Conservation (phyloP, 2,329 filamentous ascomycete genomes). For the Fusarium buharicum region DNA sequence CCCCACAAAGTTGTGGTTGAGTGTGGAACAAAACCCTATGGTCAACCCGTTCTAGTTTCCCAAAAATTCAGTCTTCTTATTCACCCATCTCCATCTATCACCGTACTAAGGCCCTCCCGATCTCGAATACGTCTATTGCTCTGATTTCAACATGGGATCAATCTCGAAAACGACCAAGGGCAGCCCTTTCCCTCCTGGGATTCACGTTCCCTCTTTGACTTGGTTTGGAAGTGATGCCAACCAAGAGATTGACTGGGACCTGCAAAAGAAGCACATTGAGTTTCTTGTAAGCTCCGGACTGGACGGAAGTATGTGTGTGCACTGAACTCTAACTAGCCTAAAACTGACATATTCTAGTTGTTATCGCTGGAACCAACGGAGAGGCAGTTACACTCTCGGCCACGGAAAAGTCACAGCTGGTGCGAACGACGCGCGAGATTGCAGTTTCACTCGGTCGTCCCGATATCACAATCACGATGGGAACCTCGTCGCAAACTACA, state of each 20-base stretch:
- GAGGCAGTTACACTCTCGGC: constrained; percentile 76
- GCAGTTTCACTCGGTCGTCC: constrained; percentile 66
- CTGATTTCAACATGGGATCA: constrained; percentile 42
- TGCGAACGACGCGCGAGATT: constrained; percentile 68
- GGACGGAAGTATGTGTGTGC: constrained; percentile 56
- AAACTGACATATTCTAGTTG: constrained; percentile 54
- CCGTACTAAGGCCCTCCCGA: not conserved
- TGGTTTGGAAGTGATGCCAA: constrained; percentile 60
- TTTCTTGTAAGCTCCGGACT: constrained; percentile 65
- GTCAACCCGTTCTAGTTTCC: constrained; percentile 24
- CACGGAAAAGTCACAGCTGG: constrained; percentile 71
- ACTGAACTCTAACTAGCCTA: rapidly evolving
- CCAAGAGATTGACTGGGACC: constrained; percentile 66
- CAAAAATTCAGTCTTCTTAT: constrained; percentile 5
- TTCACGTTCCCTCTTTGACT: constrained; percentile 67
- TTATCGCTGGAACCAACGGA: constrained; percentile 78
- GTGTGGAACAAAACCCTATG: constrained; percentile 18
- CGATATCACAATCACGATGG: constrained; percentile 72
- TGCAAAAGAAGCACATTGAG: constrained; percentile 63
- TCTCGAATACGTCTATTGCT: not conserved
- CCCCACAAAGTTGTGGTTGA: constrained; percentile 20
- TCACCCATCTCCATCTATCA: constrained; percentile 4
- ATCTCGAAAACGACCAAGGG: constrained; percentile 40
- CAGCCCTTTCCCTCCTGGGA: constrained; percentile 58
- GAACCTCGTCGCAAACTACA: constrained; percentile 73